Base-by-base conservation (phyloP, 164 flowering plant genomes). In the Litsea cubeba region DNA sequence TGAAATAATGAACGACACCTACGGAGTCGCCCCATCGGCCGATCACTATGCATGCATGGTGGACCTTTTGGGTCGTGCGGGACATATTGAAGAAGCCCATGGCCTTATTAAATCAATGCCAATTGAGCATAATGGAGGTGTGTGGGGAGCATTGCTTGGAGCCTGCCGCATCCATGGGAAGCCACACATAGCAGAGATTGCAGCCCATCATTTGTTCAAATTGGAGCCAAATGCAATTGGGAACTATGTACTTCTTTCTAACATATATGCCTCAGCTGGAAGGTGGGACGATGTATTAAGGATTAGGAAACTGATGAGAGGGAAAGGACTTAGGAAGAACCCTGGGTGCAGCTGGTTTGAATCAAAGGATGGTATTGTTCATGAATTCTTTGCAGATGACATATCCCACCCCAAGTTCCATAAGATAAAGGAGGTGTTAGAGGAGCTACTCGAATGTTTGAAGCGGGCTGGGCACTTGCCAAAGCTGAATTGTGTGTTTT, bases 111-210 rank as follows among this genome's bases (percentile, higher is more conserved):
- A 62, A 20, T 51, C 50, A 3, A 81, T 79, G 81, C 79, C 79
- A 12, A 5, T 76, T 8, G 75, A 79, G 64, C 79, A 77, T 22
- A 71, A 81, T 65, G 79, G 71, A 28, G 79, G 79, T 30, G 78
- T 81, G 32, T 81, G 83, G 83, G 81, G 81, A 28, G 81, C 81
- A 40, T 73, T 81, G 46, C 81, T 81, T 40, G 81, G 81, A 46
- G 83, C 83, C 0, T 81, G 83, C 20, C 64, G 78, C 67, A 68
- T 81, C 22, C 76, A 81, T 71, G 66, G 75, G 24, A 81, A 72
- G 63, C 75, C 73, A 3, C 74, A 78, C 22, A 76, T 81, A 24
- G 81, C 79, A 12, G 79, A 76, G 71, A 30, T 76, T 3, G 81
- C 81, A 7, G 77, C 81, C 17, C 68, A 63, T n/a, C 73, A 76